These are phyloP conservation scores for Phaseolus coccineus DNA, from an alignment of 331 rosid species.

Conservation along the genomic window DNA sequence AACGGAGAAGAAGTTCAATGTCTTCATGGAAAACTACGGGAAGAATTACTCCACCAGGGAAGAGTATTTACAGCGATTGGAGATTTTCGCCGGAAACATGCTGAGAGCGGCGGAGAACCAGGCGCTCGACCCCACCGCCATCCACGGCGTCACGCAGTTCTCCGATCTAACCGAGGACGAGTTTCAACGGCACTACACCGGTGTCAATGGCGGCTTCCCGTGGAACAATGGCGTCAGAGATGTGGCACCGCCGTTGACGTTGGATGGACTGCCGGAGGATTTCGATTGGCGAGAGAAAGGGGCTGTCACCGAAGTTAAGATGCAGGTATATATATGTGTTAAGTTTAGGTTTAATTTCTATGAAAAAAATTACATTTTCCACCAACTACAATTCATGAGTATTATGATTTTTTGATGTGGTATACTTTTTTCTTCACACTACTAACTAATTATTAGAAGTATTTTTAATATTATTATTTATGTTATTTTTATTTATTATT, in stretches of 20 bases:
- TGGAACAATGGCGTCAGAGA: neutral
- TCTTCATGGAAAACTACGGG: conserved; percentile 70
- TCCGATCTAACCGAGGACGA: conserved; percentile 76
- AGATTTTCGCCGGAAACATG: conserved; percentile 70
- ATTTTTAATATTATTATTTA: too few species aligned
- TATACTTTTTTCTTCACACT: neutral
- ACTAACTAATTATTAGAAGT: neutral
- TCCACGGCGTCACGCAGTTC: conserved; percentile 87
- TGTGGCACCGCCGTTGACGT: conserved; percentile 48
- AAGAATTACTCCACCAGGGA: conserved; percentile 64
- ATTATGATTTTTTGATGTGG: neutral
- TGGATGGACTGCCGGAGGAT: conserved; percentile 71
- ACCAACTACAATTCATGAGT: too few species aligned
- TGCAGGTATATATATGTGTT: conserved; percentile 54
- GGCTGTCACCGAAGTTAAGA: conserved; percentile 85
- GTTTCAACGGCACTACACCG: conserved; percentile 68
- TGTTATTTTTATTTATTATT: too few species aligned
- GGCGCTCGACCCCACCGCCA: conserved; percentile 78
- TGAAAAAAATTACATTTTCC: too few species aligned
- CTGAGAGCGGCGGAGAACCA: conserved; percentile 77
- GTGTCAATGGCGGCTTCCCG: conserved; percentile 50
- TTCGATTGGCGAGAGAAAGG: conserved; percentile 95
- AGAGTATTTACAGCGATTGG: conserved; percentile 78
- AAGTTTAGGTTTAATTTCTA: neutral
- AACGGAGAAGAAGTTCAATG: conserved; percentile 66